Conservation (phyloP, 495 filamentous ascomycete genomes). For the Sporormia fimetaria region DNA sequence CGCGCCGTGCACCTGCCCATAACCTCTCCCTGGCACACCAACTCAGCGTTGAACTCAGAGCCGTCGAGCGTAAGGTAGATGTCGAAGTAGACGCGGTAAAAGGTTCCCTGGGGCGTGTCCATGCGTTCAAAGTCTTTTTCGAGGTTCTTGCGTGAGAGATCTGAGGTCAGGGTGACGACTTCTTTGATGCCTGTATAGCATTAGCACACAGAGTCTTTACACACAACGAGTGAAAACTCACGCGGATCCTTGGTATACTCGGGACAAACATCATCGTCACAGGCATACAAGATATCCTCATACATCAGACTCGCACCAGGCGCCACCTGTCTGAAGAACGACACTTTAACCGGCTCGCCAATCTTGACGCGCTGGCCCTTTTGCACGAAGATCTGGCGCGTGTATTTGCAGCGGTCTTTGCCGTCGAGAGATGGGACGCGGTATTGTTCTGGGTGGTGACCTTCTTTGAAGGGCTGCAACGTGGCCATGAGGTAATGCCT, state of each 20-base stretch:
- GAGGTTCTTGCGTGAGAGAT: slow-evolving; percentile 92
- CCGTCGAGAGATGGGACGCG: slow-evolving; percentile 93
- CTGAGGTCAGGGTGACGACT: slow-evolving; percentile 93
- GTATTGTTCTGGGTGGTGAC: slow-evolving; percentile 95
- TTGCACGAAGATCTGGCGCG: slow-evolving; percentile 94
- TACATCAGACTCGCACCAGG: slow-evolving; percentile 98
- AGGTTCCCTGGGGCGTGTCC: slow-evolving; percentile 97
- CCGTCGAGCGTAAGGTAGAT: slow-evolving; percentile 93
- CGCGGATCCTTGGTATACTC: slow-evolving; percentile 99
- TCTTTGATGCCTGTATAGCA: slow-evolving; percentile 83
- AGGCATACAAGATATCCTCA: slow-evolving; percentile 96
- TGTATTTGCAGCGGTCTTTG: slow-evolving; percentile 98
- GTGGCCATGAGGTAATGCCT: slow-evolving; percentile 99
- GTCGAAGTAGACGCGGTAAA: slow-evolving; percentile 81
- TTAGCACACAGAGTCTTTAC: no score
- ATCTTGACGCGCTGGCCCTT: slow-evolving; percentile 99
- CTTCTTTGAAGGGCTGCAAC: slow-evolving; percentile 96
- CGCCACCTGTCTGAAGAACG: slow-evolving; percentile 95
- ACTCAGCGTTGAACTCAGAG: slow-evolving; percentile 92
- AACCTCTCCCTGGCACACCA: slow-evolving; percentile 96
- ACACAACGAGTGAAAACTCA: slow-evolving; percentile 51
- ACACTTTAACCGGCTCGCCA: slow-evolving; percentile 96
- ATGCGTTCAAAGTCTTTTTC: slow-evolving; percentile 99
- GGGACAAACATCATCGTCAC: slow-evolving; percentile 94
- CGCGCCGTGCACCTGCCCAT: slow-evolving; percentile 93